Evolutionary conservation across 495 filamentous ascomycete species (phyloP).

Genomic region (Cercophora samala): DNA sequence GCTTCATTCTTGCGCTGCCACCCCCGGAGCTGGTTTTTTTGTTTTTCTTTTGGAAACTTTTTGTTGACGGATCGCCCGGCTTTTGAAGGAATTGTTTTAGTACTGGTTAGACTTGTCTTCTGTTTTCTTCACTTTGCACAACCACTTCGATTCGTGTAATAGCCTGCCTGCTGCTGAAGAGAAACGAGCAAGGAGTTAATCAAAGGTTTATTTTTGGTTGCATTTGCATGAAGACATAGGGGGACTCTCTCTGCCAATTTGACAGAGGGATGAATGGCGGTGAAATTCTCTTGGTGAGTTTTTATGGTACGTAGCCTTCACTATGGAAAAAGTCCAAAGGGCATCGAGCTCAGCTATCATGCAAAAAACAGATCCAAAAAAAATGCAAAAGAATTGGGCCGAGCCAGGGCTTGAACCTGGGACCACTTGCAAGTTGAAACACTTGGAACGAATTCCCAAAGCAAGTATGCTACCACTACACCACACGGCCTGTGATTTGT

Average conservation of each 20-base stretch:
- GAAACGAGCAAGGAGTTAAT: not conserved
- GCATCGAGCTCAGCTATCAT: not conserved
- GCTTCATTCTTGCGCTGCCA: not conserved
- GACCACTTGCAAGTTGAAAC: not conserved
- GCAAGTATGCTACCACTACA: constrained; percentile 4
- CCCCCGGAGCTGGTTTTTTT: not conserved
- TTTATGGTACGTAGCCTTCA: no score
- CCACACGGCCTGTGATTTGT: not conserved
- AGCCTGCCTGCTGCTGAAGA: not conserved
- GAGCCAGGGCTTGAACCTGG: not conserved
- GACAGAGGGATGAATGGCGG: no score
- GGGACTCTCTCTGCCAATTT: no score
- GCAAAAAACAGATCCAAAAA: not conserved
- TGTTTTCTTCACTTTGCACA: not conserved
- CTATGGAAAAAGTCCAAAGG: not conserved
- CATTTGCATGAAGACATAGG: not conserved
- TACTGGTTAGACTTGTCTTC: not conserved
- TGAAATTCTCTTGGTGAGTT: no score
- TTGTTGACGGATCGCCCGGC: not conserved
- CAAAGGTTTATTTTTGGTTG: not conserved
- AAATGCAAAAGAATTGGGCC: not conserved
- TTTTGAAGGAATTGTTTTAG: not conserved
- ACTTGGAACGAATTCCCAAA: constrained; percentile 2
- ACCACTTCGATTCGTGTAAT: not conserved
- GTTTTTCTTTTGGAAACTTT: constrained; percentile 3